Conservation (phyloP, 176 grass and related monocot genomes). For the Cenchrus fungigraminus region DNA sequence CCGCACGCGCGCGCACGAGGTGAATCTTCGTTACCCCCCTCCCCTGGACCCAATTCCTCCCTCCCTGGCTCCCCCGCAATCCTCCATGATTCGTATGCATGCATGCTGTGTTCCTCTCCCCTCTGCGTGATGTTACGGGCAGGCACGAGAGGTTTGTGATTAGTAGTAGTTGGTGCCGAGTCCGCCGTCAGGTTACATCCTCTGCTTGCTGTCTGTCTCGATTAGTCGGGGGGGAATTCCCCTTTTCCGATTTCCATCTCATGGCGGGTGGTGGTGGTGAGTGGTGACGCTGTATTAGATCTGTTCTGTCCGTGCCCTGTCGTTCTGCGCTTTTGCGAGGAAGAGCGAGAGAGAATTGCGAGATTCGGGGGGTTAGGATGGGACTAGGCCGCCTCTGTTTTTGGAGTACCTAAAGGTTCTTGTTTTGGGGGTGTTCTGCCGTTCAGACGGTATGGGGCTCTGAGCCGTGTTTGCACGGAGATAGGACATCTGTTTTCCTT, state of each 20-base stretch:
- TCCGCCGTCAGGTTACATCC: neutral
- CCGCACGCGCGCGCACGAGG: slow-evolving; percentile 18
- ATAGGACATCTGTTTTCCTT: neutral
- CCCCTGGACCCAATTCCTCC: neutral
- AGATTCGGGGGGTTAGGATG: slow-evolving; percentile 11
- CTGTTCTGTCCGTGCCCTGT: slow-evolving; percentile 9
- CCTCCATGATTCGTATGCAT: neutral
- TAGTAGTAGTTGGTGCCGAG: neutral
- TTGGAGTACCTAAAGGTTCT: neutral
- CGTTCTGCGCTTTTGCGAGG: neutral
- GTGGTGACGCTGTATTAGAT: slow-evolving; percentile 28
- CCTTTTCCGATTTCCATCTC: neutral
- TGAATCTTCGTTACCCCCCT: slow-evolving; percentile 5
- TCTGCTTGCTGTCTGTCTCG: neutral
- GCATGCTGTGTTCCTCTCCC: no score
- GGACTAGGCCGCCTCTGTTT: slow-evolving; percentile 20
- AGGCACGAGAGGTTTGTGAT: neutral
- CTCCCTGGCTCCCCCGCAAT: no score
- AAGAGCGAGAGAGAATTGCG: neutral
- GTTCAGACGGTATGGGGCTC: slow-evolving; percentile 10
- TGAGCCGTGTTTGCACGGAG: slow-evolving; percentile 22
- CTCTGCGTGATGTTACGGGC: slow-evolving; percentile 2
- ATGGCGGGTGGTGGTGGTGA: neutral
- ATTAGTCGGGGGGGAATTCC: slow-evolving; percentile 13
- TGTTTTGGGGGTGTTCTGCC: slow-evolving; percentile 17